These are phyloP conservation scores for Pythium pectinolyticum DNA, from an alignment of 352 stramenopile species.

Conservation along the genomic window DNA sequence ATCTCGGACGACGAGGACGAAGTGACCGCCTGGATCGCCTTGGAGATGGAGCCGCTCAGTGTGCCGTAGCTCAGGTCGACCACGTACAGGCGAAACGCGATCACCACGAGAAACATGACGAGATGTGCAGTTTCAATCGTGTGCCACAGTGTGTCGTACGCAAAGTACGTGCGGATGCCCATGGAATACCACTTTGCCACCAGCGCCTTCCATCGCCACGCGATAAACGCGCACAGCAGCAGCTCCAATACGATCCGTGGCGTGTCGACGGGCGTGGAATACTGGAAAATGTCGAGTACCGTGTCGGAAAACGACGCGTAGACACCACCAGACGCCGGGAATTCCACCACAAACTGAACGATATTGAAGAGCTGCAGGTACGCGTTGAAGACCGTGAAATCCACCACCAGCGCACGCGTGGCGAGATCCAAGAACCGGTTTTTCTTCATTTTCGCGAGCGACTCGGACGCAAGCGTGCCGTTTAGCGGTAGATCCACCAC, in stretches of 20 bases:
- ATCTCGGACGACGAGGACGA: slow-evolving; percentile 30
- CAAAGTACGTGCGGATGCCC: slow-evolving; percentile 33
- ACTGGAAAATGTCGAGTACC: slow-evolving; percentile 53
- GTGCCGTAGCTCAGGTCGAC: slow-evolving; percentile 59
- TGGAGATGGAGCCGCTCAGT: slow-evolving; percentile 38
- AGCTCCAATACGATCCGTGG: slow-evolving; percentile 51
- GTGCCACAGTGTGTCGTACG: slow-evolving; percentile 38
- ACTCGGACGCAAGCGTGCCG: slow-evolving; percentile 26
- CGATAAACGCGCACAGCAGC: slow-evolving; percentile 46
- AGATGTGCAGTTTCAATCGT: slow-evolving; percentile 43
- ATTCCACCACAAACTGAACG: slow-evolving; percentile 60
- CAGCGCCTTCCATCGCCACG: slow-evolving; percentile 41
- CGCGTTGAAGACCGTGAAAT: slow-evolving; percentile 66
- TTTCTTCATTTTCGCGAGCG: slow-evolving; percentile 35
- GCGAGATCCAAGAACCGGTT: slow-evolving; percentile 59
- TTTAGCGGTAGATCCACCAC: slow-evolving; percentile 54
- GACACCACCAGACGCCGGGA: slow-evolving; percentile 56
- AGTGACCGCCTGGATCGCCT: neutral
- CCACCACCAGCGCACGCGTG: slow-evolving; percentile 58
- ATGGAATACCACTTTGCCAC: slow-evolving; percentile 34
- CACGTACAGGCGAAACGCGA: slow-evolving; percentile 53
- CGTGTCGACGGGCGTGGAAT: slow-evolving; percentile 36
- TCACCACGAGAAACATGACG: slow-evolving; percentile 44
- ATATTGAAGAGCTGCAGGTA: slow-evolving; percentile 68
- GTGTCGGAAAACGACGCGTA: slow-evolving; percentile 47